phyloP scores from a whole-genome alignment of 176 grass and related monocot species.

The Alopecurus myosuroides region DNA sequence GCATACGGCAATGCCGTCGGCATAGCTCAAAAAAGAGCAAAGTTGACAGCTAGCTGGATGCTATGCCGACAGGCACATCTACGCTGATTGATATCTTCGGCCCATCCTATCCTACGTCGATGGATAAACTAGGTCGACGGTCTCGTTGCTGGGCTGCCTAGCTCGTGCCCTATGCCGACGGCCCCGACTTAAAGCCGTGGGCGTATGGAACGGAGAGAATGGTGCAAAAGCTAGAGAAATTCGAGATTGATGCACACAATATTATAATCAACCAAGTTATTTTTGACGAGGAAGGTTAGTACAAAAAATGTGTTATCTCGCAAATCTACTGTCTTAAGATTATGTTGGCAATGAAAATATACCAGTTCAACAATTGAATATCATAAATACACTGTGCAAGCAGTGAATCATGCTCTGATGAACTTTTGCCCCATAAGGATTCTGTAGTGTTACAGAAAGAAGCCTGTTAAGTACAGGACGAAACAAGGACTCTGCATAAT shows the following conservation, averaged over 20 bases:
- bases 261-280: slow-evolving; percentile 99
- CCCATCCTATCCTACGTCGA: no score
- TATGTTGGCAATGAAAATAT: slow-evolving; percentile 3
- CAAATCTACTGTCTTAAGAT: neutral
- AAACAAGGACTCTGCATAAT: neutral
- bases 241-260: slow-evolving; percentile 94
- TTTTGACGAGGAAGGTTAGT: slow-evolving; percentile 92
- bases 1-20: no score
- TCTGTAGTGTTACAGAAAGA: neutral
- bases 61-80: no score
- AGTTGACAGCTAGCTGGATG: no score
- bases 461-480: neutral
- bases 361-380: neutral
- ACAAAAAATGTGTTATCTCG: no score
- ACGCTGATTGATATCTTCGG: no score
- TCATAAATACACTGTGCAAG: neutral
- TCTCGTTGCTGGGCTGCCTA: no score
- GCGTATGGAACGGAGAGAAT: slow-evolving; percentile 99
- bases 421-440: neutral
- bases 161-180: no score
- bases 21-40: no score
- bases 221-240: slow-evolving; percentile 96
- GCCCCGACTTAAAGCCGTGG: no score
- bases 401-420: neutral
- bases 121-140: no score